Conservation (phyloP, 441 rosid genomes). For the Macaranga tanarius region DNA sequence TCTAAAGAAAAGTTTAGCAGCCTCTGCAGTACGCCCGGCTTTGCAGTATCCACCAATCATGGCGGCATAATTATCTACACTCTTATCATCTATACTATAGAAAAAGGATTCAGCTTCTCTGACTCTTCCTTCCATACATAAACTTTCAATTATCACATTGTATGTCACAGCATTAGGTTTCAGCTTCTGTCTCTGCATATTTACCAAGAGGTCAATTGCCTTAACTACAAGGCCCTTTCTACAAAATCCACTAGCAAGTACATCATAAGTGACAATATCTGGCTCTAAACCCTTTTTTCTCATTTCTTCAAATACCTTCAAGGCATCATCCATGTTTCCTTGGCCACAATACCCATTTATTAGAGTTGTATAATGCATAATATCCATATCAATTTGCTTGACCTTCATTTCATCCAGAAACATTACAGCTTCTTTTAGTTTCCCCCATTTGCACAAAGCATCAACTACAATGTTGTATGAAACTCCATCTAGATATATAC, state of each 20-base stretch:
- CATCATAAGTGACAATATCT: constrained; percentile 51
- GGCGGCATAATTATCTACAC: constrained; percentile 43
- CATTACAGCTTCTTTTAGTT: constrained; percentile 52
- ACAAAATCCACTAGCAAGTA: constrained; percentile 54
- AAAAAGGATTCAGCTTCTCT: constrained; percentile 56
- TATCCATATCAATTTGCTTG: constrained; percentile 49
- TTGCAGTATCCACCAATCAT: constrained; percentile 63
- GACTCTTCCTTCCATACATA: constrained; percentile 59
- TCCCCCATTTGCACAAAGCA: constrained; percentile 61
- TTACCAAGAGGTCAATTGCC: constrained; percentile 33
- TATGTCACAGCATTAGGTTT: constrained; percentile 45
- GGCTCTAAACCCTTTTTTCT: constrained; percentile 39
- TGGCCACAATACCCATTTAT: constrained; percentile 57
- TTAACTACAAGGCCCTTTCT: constrained; percentile 45
- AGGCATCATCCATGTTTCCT: constrained; percentile 46
- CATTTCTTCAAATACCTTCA: constrained; percentile 53
- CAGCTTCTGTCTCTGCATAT: constrained; percentile 40
- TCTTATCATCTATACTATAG: constrained; percentile 32
- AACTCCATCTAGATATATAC: constrained; percentile 52
- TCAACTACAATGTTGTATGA: constrained; percentile 48
- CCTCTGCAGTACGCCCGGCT: constrained; percentile 38
- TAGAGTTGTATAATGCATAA: constrained; percentile 63
- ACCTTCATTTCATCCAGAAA: constrained; percentile 59
- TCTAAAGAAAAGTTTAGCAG: constrained; percentile 39
- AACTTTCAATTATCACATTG: constrained; percentile 55